Evolutionary conservation across 768 basidiomycete species (phyloP).

Genomic region (Suillus luteus): DNA sequence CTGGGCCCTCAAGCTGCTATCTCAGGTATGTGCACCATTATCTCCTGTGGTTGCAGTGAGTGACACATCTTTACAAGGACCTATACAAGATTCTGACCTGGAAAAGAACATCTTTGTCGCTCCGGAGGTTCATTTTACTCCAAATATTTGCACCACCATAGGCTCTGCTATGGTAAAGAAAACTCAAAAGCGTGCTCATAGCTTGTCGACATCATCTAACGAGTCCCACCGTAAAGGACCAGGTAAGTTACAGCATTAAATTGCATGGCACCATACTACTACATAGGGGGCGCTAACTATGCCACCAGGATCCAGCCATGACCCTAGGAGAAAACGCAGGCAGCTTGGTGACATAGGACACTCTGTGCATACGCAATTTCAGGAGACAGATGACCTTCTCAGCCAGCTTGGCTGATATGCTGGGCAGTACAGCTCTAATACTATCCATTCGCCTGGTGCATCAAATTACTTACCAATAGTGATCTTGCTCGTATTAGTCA

Average conservation of each 20-base stretch:
- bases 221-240: not conserved
- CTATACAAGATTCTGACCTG: not conserved
- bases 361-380: no score
- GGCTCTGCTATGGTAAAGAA: not conserved
- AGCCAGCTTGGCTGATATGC: no score
- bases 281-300: not conserved
- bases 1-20: not conserved
- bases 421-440: no score
- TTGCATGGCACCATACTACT: not conserved
- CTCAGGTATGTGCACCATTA: not conserved
- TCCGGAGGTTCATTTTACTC: not conserved
- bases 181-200: not conserved
- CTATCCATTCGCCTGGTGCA: no score
- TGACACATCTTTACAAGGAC: not conserved
- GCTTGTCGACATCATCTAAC: not conserved
- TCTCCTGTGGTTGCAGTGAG: not conserved
- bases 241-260: not conserved
- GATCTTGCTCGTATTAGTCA: no score
- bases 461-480: no score
- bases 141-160: not conserved
- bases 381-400: no score
- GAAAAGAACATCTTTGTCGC: not conserved
- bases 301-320: not conserved
- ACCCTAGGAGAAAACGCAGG: not conserved
- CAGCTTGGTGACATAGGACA: not conserved